A percentile compares a stretch with the other conserved stretches of the same genome.
Conservation (phyloP, 169 alveolate species). For the Plasmodium cynomolgi region DNA sequence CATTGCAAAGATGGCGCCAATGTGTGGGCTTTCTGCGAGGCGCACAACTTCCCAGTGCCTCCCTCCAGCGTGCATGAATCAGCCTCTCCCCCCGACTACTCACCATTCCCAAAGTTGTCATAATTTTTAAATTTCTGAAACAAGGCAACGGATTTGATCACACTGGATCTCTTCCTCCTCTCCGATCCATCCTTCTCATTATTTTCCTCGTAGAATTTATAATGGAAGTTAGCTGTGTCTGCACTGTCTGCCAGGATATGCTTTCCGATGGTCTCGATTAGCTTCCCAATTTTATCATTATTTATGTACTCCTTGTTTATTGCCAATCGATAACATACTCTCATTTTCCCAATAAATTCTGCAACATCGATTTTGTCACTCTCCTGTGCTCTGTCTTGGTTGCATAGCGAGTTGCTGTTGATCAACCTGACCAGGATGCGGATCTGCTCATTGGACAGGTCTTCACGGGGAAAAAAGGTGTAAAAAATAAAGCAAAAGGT, state of each 20-base stretch:
- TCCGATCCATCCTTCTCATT: constrained; percentile 20
- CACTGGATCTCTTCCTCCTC: constrained; percentile 87
- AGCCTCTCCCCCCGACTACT: background rate
- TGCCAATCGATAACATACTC: constrained; percentile 85
- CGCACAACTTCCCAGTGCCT: constrained; percentile 13
- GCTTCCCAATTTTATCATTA: constrained; percentile 85
- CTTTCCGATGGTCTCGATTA: constrained; percentile 88
- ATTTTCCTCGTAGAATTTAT: constrained; percentile 81
- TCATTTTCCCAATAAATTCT: constrained; percentile 88
- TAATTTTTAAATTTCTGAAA: constrained; percentile 89
- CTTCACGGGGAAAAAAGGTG: constrained; percentile 11
- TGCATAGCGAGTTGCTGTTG: constrained; percentile 80
- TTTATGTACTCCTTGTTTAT: constrained; percentile 79
- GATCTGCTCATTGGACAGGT: constrained; percentile 88
- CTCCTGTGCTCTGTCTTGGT: constrained; percentile 79
- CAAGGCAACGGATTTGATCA: constrained; percentile 88
- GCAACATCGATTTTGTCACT: constrained; percentile 84
- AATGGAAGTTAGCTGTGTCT: constrained; percentile 88
- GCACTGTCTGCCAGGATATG: constrained; percentile 87
- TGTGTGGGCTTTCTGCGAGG: no score
- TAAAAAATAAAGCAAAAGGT: background rate
- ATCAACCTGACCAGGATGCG: constrained; percentile 86
- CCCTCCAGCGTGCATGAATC: background rate
- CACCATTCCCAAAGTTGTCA: constrained; percentile 81
- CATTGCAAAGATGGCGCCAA: background rate